Evolutionary conservation across 768 basidiomycete species (phyloP), one percentile per base, ranked within the genome.

Genomic region (Phaffia australis): DNA sequence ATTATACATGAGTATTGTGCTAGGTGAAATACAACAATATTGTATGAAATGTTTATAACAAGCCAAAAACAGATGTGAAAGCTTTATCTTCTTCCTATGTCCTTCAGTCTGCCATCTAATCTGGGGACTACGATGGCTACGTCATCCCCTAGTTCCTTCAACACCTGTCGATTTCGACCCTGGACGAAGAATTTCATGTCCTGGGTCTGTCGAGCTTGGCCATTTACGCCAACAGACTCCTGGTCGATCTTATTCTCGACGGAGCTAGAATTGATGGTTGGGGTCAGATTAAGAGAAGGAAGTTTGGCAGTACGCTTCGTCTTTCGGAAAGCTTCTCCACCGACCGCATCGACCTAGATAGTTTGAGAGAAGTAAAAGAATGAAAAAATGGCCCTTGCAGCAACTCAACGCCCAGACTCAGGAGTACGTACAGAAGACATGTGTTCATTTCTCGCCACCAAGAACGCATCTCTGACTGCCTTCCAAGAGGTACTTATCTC

Each of bases 401-500:
- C 29, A 30, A 54, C 11, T 42, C 11, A 42, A 11, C 35, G 35
- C 11, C 4, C 35, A 42, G 27, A 42, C 6, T n/a, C 9, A 23
- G 2, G 32, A 23, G 42, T 11, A 75, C 74, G 71, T 64, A 77
- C 84, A 73, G 83, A 87, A 69, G 82, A 84, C 89, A 92, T 89
- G 72, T 90, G 84, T 74, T 90, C 87, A 50, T 81, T 79, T 47
- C 79, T 77, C 15, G 83, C 79, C 29, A 88, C 79, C 63, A 81
- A 80, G 70, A 89, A 78, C 59, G 84, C 77, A 68, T 77, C 75
- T 48, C 73, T 69, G 54, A 79, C 76, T 50, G 71, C 69, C 42
- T 51, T 64, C 72, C 72, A 72, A 57, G 71, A 42, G 11, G 35
- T 42, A 11, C 11, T 42, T 42, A 42, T 11, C 35, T 42, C 35